A percentile compares a stretch with the other conserved stretches of the same genome.
These are phyloP conservation scores for Phytophthora idaei DNA, from an alignment of 352 stramenopile species.

Conservation along the genomic window DNA sequence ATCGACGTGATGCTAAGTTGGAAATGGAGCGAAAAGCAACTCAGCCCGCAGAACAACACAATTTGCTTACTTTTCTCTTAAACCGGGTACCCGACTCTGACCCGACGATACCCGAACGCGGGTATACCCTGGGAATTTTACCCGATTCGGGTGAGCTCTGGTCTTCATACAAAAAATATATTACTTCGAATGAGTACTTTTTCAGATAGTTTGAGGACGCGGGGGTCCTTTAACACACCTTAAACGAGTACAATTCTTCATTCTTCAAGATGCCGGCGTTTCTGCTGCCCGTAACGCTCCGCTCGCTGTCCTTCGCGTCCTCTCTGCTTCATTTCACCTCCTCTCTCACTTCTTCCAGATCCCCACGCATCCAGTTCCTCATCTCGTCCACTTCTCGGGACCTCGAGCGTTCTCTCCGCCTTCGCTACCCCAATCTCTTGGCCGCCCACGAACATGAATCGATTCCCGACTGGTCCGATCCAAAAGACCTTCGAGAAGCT, in stretches of 20 bases:
- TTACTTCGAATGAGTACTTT: too few relatives aligned
- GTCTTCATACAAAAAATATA: too few relatives aligned
- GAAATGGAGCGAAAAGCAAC: too few relatives aligned
- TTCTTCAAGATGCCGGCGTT: conserved; percentile 32
- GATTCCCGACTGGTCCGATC: conserved; percentile 49
- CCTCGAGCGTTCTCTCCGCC: conserved; percentile 32
- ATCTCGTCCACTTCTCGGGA: conserved; percentile 28
- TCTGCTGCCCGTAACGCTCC: conserved; percentile 46
- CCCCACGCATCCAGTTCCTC: conserved; percentile 19
- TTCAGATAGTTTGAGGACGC: neutral
- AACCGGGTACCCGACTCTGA: too few relatives aligned
- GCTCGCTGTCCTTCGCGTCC: conserved; percentile 34
- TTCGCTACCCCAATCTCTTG: conserved; percentile 34
- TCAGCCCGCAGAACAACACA: too few relatives aligned
- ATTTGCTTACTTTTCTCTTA: too few relatives aligned
- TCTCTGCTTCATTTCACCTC: conserved; percentile 23
- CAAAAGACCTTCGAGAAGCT: conserved; percentile 47
- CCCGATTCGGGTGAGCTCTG: too few relatives aligned
- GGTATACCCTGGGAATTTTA: too few relatives aligned
- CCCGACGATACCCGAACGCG: too few relatives aligned
- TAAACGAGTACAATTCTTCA: conserved; percentile 1
- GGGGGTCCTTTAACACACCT: neutral
- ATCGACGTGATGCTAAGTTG: too few relatives aligned
- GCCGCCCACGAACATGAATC: conserved; percentile 33
- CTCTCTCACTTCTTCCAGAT: neutral